Evolutionary conservation across 164 flowering plant species (phyloP), one percentile per base, ranked within the genome.

Genomic region (Annona cherimola): DNA sequence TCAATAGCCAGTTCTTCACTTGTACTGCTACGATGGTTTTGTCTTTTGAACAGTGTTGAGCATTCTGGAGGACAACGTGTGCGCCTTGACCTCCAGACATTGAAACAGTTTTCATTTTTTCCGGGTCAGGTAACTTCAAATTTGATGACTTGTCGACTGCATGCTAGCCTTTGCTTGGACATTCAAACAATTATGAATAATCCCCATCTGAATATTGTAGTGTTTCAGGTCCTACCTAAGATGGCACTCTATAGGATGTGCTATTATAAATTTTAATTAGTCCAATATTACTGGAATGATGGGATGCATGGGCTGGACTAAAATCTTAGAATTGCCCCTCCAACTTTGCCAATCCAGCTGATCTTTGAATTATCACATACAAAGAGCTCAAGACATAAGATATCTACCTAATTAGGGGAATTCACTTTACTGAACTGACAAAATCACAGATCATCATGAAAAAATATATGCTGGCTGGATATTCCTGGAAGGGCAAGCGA

Each of bases 51-150:
- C 87, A 96, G 99, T 76, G 94, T 82, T 74, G 92, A 89, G 82
- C 93, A 90, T 79, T 90, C 95, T 78, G 96, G 94, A 73, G 99
- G 99, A n/a, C 96, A 86, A 75, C 87, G 87, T 45, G 97, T 93
- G 68, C 97, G 94, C 42, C 85, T 96, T 76, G 98, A 93, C 79
- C 81, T 92, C 78, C 88, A 88, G 59, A 88, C 88, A 8, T 67
- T 89, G 71, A 81, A 66, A 45, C 90, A 87, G 39, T 90, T 82
- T 82, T 96, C 99, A 66, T 74, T 93, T 69, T 96, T 96, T 61
- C 98, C 99, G 6, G 99, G 99, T 77, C 99, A 96, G 90, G 99
- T 90, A 79, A 66, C 42, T 67, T 26, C 44, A 18, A 3, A n/a
- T 50, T 12, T 11, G 9, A 50, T 50, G 57, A 16, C 57, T 50